Percentiles rank a stretch among this genome's conserved stretches.
Conservation (phyloP, 345 rosid genomes). For the Pseudoturritis turrita region DNA sequence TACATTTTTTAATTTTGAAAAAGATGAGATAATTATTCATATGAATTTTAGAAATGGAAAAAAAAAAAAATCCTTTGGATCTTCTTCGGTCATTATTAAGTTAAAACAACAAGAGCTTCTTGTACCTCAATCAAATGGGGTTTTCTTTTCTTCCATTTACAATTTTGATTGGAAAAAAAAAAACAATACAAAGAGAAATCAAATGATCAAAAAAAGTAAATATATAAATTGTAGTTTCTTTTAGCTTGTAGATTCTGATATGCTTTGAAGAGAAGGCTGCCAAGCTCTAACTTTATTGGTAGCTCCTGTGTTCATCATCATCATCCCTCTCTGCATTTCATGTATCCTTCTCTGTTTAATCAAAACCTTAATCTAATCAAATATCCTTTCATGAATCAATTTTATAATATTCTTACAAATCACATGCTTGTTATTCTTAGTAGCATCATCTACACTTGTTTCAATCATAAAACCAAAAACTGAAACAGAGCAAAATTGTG, state of each 20-base stretch:
- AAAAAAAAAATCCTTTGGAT: not conserved
- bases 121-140: conserved; percentile 22
- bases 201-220: conserved; percentile 23
- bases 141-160: conserved; percentile 25
- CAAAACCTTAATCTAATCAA: not conserved
- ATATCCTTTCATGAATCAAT: not conserved
- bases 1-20: not conserved
- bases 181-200: conserved; percentile 22
- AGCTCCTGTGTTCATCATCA: conserved; percentile 2
- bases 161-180: conserved; percentile 30
- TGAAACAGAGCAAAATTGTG: not conserved
- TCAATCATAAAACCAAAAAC: not conserved
- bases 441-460: not conserved
- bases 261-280: conserved; percentile 39
- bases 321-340: conserved; percentile 23
- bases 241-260: conserved; percentile 27
- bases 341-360: conserved; percentile 5
- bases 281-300: conserved; percentile 26
- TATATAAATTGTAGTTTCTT: not conserved
- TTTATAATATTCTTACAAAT: not conserved
- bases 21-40: not conserved
- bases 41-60: not conserved
- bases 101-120: not conserved
- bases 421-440: not conserved
- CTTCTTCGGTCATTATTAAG: not conserved